phyloP scores from a whole-genome alignment of 768 basidiomycete genomes.

The Ramaria sp. region DNA sequence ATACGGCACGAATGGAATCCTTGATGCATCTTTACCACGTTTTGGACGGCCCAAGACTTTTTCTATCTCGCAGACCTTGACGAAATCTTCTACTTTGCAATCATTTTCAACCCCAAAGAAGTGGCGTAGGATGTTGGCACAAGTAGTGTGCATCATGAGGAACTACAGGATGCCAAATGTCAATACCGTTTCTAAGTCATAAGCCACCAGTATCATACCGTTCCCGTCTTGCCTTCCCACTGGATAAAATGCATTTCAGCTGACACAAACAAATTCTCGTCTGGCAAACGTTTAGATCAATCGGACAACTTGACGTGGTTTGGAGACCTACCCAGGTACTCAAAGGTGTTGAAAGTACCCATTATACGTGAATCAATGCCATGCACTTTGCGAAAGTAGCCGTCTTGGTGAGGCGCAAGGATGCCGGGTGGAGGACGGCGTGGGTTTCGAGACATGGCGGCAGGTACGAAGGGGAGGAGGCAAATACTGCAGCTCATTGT shows the following conservation, averaged over 20 bases:
- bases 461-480: slow-evolving; percentile 19
- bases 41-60: slow-evolving; percentile 16
- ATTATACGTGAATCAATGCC: slow-evolving; percentile 9
- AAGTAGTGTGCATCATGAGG: slow-evolving; percentile 14
- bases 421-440: slow-evolving; percentile 13
- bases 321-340: background rate
- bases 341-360: background rate
- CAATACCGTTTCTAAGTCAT: background rate
- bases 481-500: slow-evolving; percentile 20
- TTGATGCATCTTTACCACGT: slow-evolving; percentile 12
- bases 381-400: slow-evolving; percentile 13
- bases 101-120: slow-evolving; percentile 11
- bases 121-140: slow-evolving; percentile 16
- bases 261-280: background rate
- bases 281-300: background rate
- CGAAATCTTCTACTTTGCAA: background rate
- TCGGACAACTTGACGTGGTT: background rate
- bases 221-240: background rate
- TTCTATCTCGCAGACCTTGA: slow-evolving; percentile 13
- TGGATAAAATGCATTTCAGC: background rate
- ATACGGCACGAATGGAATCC: slow-evolving; percentile 15
- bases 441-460: slow-evolving; percentile 4
- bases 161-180: slow-evolving; percentile 6
- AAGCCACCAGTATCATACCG: background rate
- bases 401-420: slow-evolving; percentile 11